phyloP scores from a whole-genome alignment of 257 asterid genomes.

The Solanum sparsipilum region DNA sequence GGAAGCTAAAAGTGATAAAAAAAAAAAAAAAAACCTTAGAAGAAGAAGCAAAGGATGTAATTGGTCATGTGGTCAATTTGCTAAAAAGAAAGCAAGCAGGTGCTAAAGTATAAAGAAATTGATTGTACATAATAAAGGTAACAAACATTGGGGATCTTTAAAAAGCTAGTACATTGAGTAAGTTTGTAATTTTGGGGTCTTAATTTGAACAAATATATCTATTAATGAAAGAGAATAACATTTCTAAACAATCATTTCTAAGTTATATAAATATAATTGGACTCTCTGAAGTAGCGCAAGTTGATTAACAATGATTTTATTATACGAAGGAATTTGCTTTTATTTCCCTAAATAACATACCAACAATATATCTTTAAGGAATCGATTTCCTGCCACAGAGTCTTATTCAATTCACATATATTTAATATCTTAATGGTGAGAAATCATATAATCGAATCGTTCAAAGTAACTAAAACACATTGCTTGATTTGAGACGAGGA shows the following conservation, averaged over 20 bases:
- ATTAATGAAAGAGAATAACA: not conserved
- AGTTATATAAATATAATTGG: not conserved
- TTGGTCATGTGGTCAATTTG: not conserved
- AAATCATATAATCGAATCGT: not conserved
- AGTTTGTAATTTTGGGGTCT: not conserved
- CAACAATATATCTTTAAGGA: too few relatives aligned
- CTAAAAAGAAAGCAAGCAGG: not conserved
- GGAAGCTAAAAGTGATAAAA: not conserved
- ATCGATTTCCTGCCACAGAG: not conserved
- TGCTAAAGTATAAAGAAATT: not conserved
- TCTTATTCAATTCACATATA: not conserved
- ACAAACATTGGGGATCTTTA: not conserved
- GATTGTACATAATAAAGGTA: not conserved
- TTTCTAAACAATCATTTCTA: not conserved
- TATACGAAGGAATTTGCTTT: not conserved
- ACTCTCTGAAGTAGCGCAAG: not conserved
- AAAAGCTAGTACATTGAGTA: too few relatives aligned
- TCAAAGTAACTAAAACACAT: not conserved
- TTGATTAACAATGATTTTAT: too few relatives aligned
- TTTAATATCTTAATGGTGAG: not conserved
- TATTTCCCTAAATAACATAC: not conserved
- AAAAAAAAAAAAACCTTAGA: not conserved
- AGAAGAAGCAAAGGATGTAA: not conserved
- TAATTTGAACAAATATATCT: not conserved
- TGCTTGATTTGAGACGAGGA: not conserved